Base-by-base conservation (phyloP, 495 filamentous ascomycete species). In the Durotheca rogersii region DNA sequence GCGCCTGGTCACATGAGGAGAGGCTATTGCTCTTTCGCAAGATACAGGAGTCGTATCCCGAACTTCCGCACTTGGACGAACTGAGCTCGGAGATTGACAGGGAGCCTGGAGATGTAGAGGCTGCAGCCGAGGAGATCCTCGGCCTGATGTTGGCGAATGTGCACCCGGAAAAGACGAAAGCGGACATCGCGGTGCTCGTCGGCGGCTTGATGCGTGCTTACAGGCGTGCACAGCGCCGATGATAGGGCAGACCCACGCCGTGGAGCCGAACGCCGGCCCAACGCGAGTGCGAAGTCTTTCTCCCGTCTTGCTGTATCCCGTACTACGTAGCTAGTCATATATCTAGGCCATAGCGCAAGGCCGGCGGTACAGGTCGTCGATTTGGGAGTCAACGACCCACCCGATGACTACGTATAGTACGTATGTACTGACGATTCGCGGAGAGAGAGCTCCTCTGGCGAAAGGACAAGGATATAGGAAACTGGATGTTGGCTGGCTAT, bases 41-140 rank as follows among this genome's bases (percentile, higher is more conserved):
- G 23, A 60, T 66, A 41, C 62, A 66, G 31, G 32, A 51, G 6
- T 60, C 59, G 12, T 66, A 53, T 20, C 62, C 62, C 4, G 20
- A 44, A 12, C 31, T 59, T 12, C 46, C 49, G 11, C 47, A 60
- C 21, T 25, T 66, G 1, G 42, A 54, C 14, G 27, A 36, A 12
- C 7, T 60, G 18, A 40, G 50, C 4, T 60, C 52, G 56, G 53
- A 56, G 11, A 21, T 66, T 15, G 40, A 63, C 29, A 53, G 52
- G 44, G 52, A 52, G 7, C 21, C 51, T 15, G 44, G 43, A 15
- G 61, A 67, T 15, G 54, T 57, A 15, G 61, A 52, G 39, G 29
- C 35, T 7, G 56, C 58, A 53, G 34, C 64, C 15, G 54, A 62
- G 38, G 48, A 65, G 11, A 29, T 65, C 17, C 48, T 66, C 9